Percentiles rank a stretch among this genome's conserved stretches.
These are phyloP conservation scores for Tilletiopsis washingtonensis DNA, from an alignment of 1,284 basidiomycete species.

Conservation along the genomic window DNA sequence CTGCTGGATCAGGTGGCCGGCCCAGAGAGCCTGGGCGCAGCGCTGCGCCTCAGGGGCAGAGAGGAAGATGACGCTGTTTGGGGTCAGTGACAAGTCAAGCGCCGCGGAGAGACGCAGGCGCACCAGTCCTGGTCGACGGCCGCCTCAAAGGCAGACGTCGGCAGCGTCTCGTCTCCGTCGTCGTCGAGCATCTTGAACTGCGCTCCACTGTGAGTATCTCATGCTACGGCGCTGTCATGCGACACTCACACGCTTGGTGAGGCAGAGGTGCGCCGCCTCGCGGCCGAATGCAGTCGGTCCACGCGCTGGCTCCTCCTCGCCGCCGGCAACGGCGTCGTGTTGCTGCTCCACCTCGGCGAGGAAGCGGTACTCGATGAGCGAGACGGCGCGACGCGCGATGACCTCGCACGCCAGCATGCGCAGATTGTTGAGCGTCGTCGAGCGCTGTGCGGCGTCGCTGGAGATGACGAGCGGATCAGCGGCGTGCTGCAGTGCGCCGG, in stretches of 20 bases:
- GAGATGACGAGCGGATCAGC: not conserved
- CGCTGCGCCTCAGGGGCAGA: constrained; percentile 21
- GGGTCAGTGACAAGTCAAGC: not conserved
- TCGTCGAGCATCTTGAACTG: constrained; percentile 24
- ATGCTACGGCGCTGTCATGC: too few species aligned
- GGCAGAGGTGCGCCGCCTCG: constrained; percentile 12
- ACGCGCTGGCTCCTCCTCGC: not conserved
- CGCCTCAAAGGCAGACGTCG: constrained; percentile 28
- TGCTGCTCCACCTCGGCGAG: not conserved
- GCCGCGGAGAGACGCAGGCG: not conserved
- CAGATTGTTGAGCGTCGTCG: constrained; percentile 1
- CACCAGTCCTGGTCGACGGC: constrained; percentile 31
- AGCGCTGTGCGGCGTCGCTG: constrained; percentile 1
- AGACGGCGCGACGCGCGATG: constrained; percentile 25
- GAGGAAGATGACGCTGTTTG: constrained; percentile 12
- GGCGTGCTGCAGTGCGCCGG: not conserved
- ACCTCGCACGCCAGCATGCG: constrained; percentile 26
- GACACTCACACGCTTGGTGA: constrained; percentile 33
- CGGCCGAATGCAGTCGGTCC: not conserved
- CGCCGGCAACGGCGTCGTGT: not conserved
- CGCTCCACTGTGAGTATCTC: too few species aligned
- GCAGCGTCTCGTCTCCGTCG: constrained; percentile 22
- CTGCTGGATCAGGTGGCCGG: constrained; percentile 22
- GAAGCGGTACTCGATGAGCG: constrained; percentile 16
- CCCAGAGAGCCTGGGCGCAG: constrained; percentile 29